phyloP scores from a whole-genome alignment of 2,329 filamentous ascomycete genomes.

The Phyllosticta paracitricarpa region DNA sequence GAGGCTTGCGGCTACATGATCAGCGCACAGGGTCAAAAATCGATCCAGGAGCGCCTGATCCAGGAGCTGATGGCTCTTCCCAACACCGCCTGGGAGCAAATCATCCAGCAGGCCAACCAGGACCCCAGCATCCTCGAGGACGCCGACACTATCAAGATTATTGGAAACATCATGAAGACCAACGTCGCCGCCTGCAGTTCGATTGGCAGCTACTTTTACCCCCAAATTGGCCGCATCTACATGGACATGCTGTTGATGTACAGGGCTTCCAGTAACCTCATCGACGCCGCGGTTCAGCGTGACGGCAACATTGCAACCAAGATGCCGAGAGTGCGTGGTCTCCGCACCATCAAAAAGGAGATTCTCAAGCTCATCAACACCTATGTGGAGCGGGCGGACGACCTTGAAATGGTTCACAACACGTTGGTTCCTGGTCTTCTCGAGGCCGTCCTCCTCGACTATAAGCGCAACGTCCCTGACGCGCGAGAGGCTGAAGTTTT shows the following conservation, averaged over 20 bases:
- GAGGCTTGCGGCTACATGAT: constrained; percentile 99
- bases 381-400: constrained; percentile 96
- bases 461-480: constrained; percentile 92
- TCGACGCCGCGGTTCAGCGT: constrained; percentile 79
- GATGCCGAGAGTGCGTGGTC: constrained; percentile 89
- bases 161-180: constrained; percentile 99
- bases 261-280: constrained; percentile 88
- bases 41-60: constrained; percentile 83
- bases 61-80: constrained; percentile 87
- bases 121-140: constrained; percentile 84
- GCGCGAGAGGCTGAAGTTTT: constrained; percentile 93
- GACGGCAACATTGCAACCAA: constrained; percentile 84
- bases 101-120: constrained; percentile 77
- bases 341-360: constrained; percentile 98
- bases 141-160: constrained; percentile 91
- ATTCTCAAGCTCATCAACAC: constrained; percentile 97
- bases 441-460: constrained; percentile 88
- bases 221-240: constrained; percentile 94
- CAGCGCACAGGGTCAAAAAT: constrained; percentile 89
- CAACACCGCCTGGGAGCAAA: constrained; percentile 89
- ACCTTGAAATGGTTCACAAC: constrained; percentile 81
- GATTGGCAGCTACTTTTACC: constrained; percentile 94
- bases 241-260: constrained; percentile 99
- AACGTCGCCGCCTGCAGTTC: constrained; percentile 98
- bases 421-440: constrained; percentile 94